Conservation (phyloP, 306 rosid genomes). For the Hippophae gyantsensis region DNA sequence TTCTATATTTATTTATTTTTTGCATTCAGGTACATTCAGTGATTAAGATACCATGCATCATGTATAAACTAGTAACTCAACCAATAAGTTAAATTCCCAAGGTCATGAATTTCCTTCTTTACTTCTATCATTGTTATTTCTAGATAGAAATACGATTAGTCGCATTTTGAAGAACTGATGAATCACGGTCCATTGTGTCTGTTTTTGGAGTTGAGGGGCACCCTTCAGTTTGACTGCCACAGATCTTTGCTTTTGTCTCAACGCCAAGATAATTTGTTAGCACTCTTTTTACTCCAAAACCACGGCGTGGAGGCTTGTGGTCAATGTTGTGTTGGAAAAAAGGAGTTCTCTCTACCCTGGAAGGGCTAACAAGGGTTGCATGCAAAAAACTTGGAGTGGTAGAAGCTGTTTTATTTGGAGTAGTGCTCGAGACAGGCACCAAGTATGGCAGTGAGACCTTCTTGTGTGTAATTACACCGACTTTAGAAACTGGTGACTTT, state of each 20-base stretch:
- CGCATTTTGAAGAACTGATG: constrained; percentile 23
- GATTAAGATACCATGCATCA: no score
- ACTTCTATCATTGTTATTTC: constrained; percentile 3
- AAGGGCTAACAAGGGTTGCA: constrained; percentile 58
- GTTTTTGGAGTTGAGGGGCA: constrained; percentile 16
- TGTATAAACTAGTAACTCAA: constrained; percentile 13
- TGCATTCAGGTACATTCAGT: no score
- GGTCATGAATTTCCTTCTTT: constrained; percentile 7
- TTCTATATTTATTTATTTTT: no score
- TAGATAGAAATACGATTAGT: constrained; percentile 2
- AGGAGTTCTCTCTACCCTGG: constrained; percentile 76
- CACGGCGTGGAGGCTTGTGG: constrained; percentile 54
- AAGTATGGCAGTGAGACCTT: constrained; percentile 37
- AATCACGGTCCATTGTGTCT: constrained; percentile 19
- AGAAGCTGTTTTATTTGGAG: constrained; percentile 41
- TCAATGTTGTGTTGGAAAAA: constrained; percentile 41
- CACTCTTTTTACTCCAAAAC: constrained; percentile 75
- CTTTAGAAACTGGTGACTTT: constrained; percentile 46
- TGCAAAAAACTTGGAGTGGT: constrained; percentile 51
- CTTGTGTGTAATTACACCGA: constrained; percentile 45
- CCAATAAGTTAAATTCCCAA: constrained; percentile 18
- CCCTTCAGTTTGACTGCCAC: constrained; percentile 42
- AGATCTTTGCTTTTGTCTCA: constrained; percentile 55
- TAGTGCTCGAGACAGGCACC: constrained; percentile 68
- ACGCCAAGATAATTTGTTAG: constrained; percentile 90